Percentiles rank a stretch among this genome's conserved stretches.
Conservation (phyloP, 2,329 filamentous ascomycete species). For the Coleophoma cylindrospora region DNA sequence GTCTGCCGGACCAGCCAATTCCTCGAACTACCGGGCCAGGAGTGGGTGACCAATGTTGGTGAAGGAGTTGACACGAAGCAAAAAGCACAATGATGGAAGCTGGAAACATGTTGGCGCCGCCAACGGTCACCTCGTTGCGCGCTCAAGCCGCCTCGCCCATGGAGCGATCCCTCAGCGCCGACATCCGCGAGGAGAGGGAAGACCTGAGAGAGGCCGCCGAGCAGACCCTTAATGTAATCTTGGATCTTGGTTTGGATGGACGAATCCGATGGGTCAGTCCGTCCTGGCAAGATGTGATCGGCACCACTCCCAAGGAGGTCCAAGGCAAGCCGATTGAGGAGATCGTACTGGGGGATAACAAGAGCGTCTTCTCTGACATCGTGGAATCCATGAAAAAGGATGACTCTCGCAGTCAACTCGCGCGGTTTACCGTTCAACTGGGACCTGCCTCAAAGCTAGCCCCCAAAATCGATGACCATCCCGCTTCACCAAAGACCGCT, state of each 20-base stretch:
- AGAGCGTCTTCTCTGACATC: constrained; percentile 73
- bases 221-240: constrained; percentile 92
- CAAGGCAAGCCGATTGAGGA: constrained; percentile 75
- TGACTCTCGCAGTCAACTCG: constrained; percentile 86
- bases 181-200: constrained; percentile 89
- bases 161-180: constrained; percentile 71
- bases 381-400: constrained; percentile 88
- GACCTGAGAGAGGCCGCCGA: constrained; percentile 94
- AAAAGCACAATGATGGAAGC: constrained; percentile 19
- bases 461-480: constrained; percentile 27
- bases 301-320: constrained; percentile 67
- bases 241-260: constrained; percentile 88
- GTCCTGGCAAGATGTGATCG: constrained; percentile 91
- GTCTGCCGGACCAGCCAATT: background rate
- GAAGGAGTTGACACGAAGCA: constrained; percentile 16
- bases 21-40: background rate
- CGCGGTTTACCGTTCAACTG: constrained; percentile 71
- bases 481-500: constrained; percentile 13
- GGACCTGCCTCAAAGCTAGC: constrained; percentile 65
- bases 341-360: constrained; percentile 72
- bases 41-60: constrained; percentile 21
- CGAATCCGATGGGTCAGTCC: constrained; percentile 94
- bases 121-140: constrained; percentile 22
- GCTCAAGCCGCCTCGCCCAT: constrained; percentile 33
- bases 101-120: constrained; percentile 23